Evolutionary conservation across 2,329 filamentous ascomycete genomes (phyloP), one percentile per base, ranked within the genome.

Genomic region (Fusarium acutatum): DNA sequence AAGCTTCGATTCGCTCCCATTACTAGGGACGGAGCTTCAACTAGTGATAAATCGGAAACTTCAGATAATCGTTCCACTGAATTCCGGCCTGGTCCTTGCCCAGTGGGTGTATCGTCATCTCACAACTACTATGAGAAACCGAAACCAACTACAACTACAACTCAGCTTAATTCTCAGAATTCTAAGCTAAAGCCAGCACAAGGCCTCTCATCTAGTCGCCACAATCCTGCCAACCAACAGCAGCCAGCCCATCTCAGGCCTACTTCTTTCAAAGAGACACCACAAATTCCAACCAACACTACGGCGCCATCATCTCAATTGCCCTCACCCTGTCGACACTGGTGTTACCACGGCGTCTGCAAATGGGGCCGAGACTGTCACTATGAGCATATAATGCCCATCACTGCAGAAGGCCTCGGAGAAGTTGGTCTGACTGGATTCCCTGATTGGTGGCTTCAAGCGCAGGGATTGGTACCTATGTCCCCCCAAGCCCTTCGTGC

Each of bases 341-440:
- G 86, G 86, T 87, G 86, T 77, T 81, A 82, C 58, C 79, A 83
- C 44, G 86, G 86, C 12, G 81, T 78, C 18, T 89, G 87, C 78
- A 83, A 81, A 73, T 88, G 82, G 79, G 84, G 83, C 7, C 56
- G 64, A 12, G 70, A 77, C 14, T 89, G 87, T 77, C 81, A 81
- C 8, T 86, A 82, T 76, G 71, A 75, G 52, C 87, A 89, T 77
- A 75, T 75, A 65, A 88, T 89, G 86, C 87, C 87, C 7, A 75
- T 74, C 66, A 85, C 83, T 0, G 35, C 67, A 9, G 79, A 79
- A 22, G 85, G 82, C 3, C 82, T 88, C 12, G 75, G 73, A 14
- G 80, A 81, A 60, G 81, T 86, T 28, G 86, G 86, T 0, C 80
- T 88, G 15, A 56, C 43, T 14, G 79, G 81, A 66, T 80, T 82